These are phyloP conservation scores for Barnettozyma salicaria DNA, from an alignment of 805 yeast genomes.

Conservation along the genomic window DNA sequence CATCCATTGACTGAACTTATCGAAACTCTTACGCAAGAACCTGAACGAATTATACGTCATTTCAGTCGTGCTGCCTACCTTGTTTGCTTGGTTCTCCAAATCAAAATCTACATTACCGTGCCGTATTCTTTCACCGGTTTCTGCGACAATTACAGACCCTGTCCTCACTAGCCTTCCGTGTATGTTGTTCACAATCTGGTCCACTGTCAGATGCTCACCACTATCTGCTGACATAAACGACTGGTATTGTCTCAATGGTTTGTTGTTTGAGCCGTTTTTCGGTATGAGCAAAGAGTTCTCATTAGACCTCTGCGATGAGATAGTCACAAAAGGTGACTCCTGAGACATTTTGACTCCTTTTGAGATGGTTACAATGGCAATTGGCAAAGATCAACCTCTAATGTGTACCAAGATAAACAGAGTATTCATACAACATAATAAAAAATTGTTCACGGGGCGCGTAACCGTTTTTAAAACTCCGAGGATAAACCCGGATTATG, in stretches of 20 bases:
- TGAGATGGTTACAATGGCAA: too few relatives aligned
- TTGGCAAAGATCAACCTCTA: too few relatives aligned
- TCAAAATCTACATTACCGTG: slow-evolving; percentile 10
- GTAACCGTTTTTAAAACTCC: too few relatives aligned
- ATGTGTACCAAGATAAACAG: too few relatives aligned
- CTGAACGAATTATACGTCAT: neutral
- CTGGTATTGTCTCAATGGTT: slow-evolving; percentile 14
- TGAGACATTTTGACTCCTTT: neutral
- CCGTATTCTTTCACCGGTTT: slow-evolving; percentile 35
- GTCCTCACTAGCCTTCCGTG: slow-evolving; percentile 19
- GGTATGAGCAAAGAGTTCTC: slow-evolving; percentile 8
- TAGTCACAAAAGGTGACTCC: slow-evolving; percentile 4
- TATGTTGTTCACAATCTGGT: slow-evolving; percentile 10
- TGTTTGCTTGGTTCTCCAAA: slow-evolving; percentile 13
- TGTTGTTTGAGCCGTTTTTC: neutral
- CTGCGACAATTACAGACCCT: slow-evolving; percentile 39
- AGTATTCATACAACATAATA: too few relatives aligned
- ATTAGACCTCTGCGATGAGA: neutral
- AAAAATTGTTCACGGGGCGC: too few relatives aligned
- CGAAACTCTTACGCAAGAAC: neutral
- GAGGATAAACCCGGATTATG: too few relatives aligned
- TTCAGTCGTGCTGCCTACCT: neutral
- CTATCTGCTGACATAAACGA: slow-evolving; percentile 23
- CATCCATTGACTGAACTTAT: slow-evolving; percentile 5
- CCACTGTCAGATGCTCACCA: slow-evolving; percentile 12